Evolutionary conservation across 2,329 filamentous ascomycete species (phyloP), one percentile per base, ranked within the genome.

Genomic region (Scortechinia acanthostroma): DNA sequence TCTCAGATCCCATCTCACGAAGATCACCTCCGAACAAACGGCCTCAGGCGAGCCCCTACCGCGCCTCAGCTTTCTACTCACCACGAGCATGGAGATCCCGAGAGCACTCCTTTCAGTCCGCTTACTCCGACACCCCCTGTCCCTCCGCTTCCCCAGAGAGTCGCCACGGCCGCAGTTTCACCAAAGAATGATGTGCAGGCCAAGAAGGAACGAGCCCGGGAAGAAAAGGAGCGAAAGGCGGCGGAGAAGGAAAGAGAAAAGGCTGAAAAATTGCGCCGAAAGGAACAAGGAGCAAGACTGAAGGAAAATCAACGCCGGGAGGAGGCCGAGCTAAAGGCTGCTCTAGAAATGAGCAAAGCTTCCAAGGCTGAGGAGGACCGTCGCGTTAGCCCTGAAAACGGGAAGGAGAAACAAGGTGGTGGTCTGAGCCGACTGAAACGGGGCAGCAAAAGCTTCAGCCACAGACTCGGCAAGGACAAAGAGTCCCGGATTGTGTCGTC

Each of bases 41-140:
- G 35, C 43, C 51, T 50, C n/a, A 50, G 47, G 44, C 47, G 40
- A 46, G 48, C 49, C n/a, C 10, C 21, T 47, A 43, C 43, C 35
- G 21, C 23, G 10, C 35, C 35, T 40, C 10, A 6, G 17, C 10
- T 40, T 10, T 40, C 35, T 17, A 40, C 35, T 10, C 35, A 40
- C 6, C 6, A 6, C 6, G 35, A 40, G 17, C 17, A 6, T 19
- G 6, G 13, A 6, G 35, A 40, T 13, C 35, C 35, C 17, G 35
- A 40, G 6, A 19, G 14, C 6, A 40, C 35, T 10, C n/a, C n/a
- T n/a, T n/a, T n/a, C n/a, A 10, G 10, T 40, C 35, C 35, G 20
- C 35, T 6, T 6, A 40, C 35, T 17, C 25, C 25, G n/a, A 30
- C 25, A 10, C 35, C 35, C 13, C 35, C 35, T 13, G 35, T 19